Evolutionary conservation across 2,329 filamentous ascomycete species (phyloP), one percentile per base, ranked within the genome.

Genomic region (Emydomyces testavorans): DNA sequence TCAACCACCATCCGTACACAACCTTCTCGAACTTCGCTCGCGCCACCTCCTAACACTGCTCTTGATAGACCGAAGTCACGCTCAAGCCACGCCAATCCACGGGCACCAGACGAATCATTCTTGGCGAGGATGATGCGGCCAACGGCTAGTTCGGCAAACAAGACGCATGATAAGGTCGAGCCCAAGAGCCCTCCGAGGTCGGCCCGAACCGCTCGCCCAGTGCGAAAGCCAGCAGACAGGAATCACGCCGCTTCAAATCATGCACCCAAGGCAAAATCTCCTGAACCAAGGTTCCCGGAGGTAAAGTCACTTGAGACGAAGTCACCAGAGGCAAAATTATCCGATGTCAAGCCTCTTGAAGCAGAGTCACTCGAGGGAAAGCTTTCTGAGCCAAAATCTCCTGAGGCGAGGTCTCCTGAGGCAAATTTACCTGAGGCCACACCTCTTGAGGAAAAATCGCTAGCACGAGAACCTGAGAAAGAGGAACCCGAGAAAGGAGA

Each of bases 101-200:
- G 62, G 46, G 62, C 64, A 6, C 60, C 68, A 3, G 68, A 71
- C 49, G 69, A 72, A 26, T 60, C 67, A 1, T 74, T 73, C 54
- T 57, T 74, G 28, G 70, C 71, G 11, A 62, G 71, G 46, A 72
- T 74, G 70, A 74, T 73, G 68, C 66, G 71, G 4, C 71, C 71
- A 18, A 74, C 71, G 10, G 67, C 70, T 26, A 72, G 70, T 52
- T 73, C 70, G 43, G 69, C 71, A 6, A 71, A 62, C 53, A 74
- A 74, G 53, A 59, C 62, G 11, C 69, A 72, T 42, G 71, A 73
- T 13, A 71, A 70, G 53, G 48, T 66, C 4, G 70, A 72, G 21
- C 42, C 59, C 3, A 68, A 64, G 51, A 65, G 62, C 40, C 65
- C 66, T 29, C 64, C 68, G 4, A 62, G 61, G 48, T 16, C 44